phyloP scores from a whole-genome alignment of 2,329 filamentous ascomycete species.

The Aspergillus sp. region DNA sequence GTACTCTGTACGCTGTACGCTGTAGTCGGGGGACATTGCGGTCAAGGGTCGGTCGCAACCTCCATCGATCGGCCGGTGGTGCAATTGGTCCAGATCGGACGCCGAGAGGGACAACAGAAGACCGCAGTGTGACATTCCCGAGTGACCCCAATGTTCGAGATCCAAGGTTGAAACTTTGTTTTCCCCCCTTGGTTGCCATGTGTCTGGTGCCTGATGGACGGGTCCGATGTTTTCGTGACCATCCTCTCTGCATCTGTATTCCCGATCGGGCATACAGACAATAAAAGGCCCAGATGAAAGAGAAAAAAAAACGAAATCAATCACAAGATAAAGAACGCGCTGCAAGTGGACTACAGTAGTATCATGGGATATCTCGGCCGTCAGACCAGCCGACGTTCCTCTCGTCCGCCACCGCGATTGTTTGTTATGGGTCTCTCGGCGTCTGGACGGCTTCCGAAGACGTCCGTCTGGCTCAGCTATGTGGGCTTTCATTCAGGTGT shows the following conservation, averaged over 20 bases:
- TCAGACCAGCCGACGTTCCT: neutral
- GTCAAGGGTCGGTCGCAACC: too few relatives aligned
- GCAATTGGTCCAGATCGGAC: neutral
- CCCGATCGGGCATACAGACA: neutral
- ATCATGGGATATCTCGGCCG: neutral
- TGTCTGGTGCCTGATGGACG: constrained; percentile 1
- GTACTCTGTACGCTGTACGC: too few relatives aligned
- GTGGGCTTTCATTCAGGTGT: neutral
- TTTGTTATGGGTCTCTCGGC: too few relatives aligned
- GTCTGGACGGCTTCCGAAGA: constrained; percentile 5
- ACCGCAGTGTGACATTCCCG: constrained; percentile 2
- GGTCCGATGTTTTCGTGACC: neutral
- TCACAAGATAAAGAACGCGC: neutral
- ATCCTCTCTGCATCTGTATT: neutral
- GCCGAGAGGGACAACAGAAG: neutral
- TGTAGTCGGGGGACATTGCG: too few relatives aligned
- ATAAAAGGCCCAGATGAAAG: neutral
- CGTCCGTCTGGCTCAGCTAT: neutral
- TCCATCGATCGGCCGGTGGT: too few relatives aligned
- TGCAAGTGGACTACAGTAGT: neutral
- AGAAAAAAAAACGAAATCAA: neutral
- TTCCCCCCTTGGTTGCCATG: constrained; percentile 2
- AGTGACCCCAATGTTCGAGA: neutral
- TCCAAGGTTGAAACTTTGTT: neutral
- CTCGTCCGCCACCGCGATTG: too few relatives aligned